Base-by-base conservation (phyloP, 768 basidiomycete genomes). In the Mycena indigotica region DNA sequence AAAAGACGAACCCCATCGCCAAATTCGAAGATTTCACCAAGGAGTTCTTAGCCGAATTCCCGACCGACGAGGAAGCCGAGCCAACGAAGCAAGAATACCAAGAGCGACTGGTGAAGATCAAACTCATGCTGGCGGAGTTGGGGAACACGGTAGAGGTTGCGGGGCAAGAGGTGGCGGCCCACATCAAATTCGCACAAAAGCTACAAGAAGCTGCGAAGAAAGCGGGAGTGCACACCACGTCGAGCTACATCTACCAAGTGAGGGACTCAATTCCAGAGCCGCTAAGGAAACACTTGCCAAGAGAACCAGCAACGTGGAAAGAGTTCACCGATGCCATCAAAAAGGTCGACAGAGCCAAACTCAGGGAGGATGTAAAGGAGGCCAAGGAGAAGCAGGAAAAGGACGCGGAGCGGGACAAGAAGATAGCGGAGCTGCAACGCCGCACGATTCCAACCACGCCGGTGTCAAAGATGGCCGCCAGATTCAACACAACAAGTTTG, bases 61-160 rank as follows among this genome's bases (percentile, higher is more conserved):
- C 53, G 12, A 44, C 29, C 2, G 53, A 53, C 1, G 32, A 35
- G 19, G 55, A 50, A 28, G 58, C 54, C 8, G 53, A 51, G 40
- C 29, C 25, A 1, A 60, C 56, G 1, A 10, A 32, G 32, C 53
- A 54, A 38, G 64, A 67, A 35, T 63, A 58, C 50, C 52, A 62
- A 53, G 24, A 44, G 12, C 57, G 61, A 44, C 40, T 67, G 4
- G 38, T 15, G 8, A 55, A 32, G 25, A 53, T 52, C 46, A 63
- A 6, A 50, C 49, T 67, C 10, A 53, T 28, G 26, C 39, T 64
- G 44, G 56, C 50, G 2, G 62, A 61, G 15, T 28, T 66, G 1
- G 55, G 50, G 26, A 56, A 23, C n/a, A 60, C 54, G n/a, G 60
- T 63, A 3, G 46, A 53, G 25, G 44, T 66, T 23, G 57, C 56